Evolutionary conservation across 495 filamentous ascomycete genomes (phyloP).

Genomic region (Xeromyces bisporus): DNA sequence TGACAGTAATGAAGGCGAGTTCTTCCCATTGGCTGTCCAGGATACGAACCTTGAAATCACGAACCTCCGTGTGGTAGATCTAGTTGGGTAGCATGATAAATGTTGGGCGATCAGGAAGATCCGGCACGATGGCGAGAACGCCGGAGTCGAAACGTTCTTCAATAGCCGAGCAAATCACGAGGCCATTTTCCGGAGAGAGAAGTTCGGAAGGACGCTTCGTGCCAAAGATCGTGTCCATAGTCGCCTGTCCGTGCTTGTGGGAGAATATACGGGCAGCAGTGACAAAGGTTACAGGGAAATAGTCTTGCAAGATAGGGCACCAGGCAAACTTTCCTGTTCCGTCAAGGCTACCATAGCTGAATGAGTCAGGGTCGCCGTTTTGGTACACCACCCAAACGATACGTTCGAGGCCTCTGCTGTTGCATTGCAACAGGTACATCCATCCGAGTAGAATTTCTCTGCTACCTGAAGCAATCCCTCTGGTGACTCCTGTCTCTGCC

Average conservation of each 20-base stretch:
- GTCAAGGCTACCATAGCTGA: too few species aligned
- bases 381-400: too few species aligned
- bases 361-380: too few species aligned
- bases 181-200: background rate
- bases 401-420: too few species aligned
- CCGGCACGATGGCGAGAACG: conserved; percentile 2
- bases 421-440: too few species aligned
- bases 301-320: conserved; percentile 2
- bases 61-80: background rate
- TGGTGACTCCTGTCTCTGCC: too few species aligned
- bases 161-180: background rate
- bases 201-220: background rate
- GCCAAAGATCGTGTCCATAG: conserved; percentile 3
- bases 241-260: background rate
- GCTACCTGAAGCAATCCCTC: too few species aligned
- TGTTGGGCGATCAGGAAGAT: conserved; percentile 1
- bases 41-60: background rate
- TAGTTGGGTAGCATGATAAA: background rate
- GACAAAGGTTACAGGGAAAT: background rate
- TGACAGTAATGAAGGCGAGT: too few species aligned
- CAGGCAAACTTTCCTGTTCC: too few species aligned
- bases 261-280: conserved; percentile 1
- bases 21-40: background rate
- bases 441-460: too few species aligned
- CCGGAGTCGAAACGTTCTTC: conserved; percentile 1